phyloP scores from a whole-genome alignment of 1,284 basidiomycete species.

The Thecaphora thlaspeos region DNA sequence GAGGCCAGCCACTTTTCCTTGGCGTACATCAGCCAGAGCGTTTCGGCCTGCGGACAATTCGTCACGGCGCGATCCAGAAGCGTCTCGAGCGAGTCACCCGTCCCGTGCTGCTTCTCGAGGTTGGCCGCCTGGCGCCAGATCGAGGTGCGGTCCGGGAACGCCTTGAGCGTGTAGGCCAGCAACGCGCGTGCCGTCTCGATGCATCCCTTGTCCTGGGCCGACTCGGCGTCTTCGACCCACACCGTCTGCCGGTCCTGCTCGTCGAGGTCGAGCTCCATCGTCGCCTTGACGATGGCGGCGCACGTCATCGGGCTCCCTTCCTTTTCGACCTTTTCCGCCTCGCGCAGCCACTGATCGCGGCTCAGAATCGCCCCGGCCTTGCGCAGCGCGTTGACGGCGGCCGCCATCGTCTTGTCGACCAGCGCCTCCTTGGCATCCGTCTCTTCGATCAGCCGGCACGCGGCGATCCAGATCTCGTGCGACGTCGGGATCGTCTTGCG shows the following conservation, averaged over 20 bases:
- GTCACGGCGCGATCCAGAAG: slow-evolving; percentile 79
- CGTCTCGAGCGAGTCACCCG: slow-evolving; percentile 74
- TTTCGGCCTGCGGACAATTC: slow-evolving; percentile 88
- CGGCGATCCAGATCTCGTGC: slow-evolving; percentile 99
- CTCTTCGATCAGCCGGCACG: slow-evolving; percentile 78
- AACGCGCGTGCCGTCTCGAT: slow-evolving; percentile 83
- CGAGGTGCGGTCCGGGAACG: slow-evolving; percentile 78
- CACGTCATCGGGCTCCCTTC: slow-evolving; percentile 83
- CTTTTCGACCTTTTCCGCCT: slow-evolving; percentile 85
- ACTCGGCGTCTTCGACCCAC: slow-evolving; percentile 89
- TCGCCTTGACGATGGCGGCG: slow-evolving; percentile 92
- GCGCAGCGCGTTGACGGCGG: slow-evolving; percentile 74
- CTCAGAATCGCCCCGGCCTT: slow-evolving; percentile 84
- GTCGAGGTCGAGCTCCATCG: slow-evolving; percentile 88
- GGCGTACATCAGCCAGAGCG: slow-evolving; percentile 94
- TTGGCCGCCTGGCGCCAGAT: slow-evolving; percentile 89
- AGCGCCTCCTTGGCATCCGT: slow-evolving; percentile 60
- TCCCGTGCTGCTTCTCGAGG: slow-evolving; percentile 85
- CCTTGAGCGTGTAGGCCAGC: slow-evolving; percentile 82
- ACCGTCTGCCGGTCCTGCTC: slow-evolving; percentile 86
- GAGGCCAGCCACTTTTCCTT: slow-evolving; percentile 84
- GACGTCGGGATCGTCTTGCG: slow-evolving; percentile 89
- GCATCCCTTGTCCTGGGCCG: slow-evolving; percentile 71
- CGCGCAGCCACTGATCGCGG: slow-evolving; percentile 91
- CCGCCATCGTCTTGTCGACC: slow-evolving; percentile 84